A percentile compares a stretch with the other conserved stretches of the same genome.
phyloP scores from a whole-genome alignment of 148 eudicot species.

The Talinum fruticosum region DNA sequence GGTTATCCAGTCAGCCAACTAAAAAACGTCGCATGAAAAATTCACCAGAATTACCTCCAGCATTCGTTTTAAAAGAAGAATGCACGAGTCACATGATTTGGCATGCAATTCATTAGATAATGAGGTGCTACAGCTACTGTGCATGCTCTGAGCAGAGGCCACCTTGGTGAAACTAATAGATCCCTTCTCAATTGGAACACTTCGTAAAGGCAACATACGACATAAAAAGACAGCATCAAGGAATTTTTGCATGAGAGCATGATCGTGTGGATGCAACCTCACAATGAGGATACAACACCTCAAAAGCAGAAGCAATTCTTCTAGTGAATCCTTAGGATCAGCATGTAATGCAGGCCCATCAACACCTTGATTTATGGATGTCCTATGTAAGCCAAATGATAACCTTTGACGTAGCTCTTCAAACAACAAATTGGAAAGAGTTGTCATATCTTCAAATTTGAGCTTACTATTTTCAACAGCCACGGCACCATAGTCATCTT shows the following conservation, averaged over 20 bases:
- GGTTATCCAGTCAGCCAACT: neutral
- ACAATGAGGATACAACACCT: conserved; percentile 62
- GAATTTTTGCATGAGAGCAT: conserved; percentile 38
- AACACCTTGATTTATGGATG: conserved; percentile 25
- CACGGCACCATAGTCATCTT: neutral
- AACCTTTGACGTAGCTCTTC: conserved; percentile 40
- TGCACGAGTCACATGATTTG: conserved; percentile 26
- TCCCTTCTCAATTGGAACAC: conserved; percentile 12
- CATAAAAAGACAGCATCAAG: conserved; percentile 38
- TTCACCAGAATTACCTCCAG: conserved; percentile 56
- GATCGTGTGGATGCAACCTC: conserved; percentile 38
- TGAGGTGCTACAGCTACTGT: conserved; percentile 27
- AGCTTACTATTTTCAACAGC: conserved; percentile 25
- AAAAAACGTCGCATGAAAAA: neutral
- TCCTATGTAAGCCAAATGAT: conserved; percentile 15
- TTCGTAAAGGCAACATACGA: conserved; percentile 31
- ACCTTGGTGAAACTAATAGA: conserved; percentile 29
- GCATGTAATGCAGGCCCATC: conserved; percentile 18
- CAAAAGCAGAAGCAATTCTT: conserved; percentile 51
- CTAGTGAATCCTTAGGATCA: conserved; percentile 24
- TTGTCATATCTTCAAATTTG: conserved; percentile 29
- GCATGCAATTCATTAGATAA: conserved; percentile 35
- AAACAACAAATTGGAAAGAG: conserved; percentile 40
- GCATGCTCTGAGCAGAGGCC: conserved; percentile 24
- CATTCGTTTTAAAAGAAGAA: conserved; percentile 34